Base-by-base conservation (phyloP, 1,284 basidiomycete species). In the Ceratorhiza oryzae-sativae region DNA sequence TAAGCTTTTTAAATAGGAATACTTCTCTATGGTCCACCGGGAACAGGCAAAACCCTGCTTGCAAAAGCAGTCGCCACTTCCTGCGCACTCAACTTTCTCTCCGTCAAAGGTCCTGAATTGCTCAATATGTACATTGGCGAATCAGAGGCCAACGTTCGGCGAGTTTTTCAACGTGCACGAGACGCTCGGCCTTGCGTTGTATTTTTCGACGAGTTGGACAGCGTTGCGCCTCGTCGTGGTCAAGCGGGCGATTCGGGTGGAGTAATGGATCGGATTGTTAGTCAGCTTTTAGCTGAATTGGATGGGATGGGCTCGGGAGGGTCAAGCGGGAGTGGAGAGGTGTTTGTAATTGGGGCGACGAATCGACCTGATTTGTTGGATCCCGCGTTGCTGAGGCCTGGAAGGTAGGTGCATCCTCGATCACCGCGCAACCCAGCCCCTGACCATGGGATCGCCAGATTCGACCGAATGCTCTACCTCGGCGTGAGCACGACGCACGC, bases 61-160 rank as follows among this genome's bases (percentile, higher is more conserved):
- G 95, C 95, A 2, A 97, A 97, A 80, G 94, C 94, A 1, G 95
- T 97, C 36, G 95, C 95, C 6, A 95, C 94, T 0, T 94, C 94
- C 0, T 96, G 92, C 77, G 91, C 94, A 15, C 86, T 97, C 76
- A 96, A 96, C 78, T 96, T 96, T 80, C 90, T 96, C 79, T 94
- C 92, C n/a, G 91, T 99, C 78, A 98, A 98, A 79, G 97, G 97
- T 0, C 97, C 97, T 0, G 96, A 98, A 78, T 84, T 99, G 36
- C 87, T 97, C 51, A 97, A 97, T 80, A 97, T 98, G 88, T 98
- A 98, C 80, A 98, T 99, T 77, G 97, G 97, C 75, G 97, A 99
- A 83, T 97, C 95, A 5, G 97, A 99, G 80, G 93, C 95, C 41
- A 96, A 97, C 78, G 94, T 99, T 41, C 90, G 97, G 12, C 85